Conservation (phyloP, 164 flowering plant species). For the Paratinospora sagittata region DNA sequence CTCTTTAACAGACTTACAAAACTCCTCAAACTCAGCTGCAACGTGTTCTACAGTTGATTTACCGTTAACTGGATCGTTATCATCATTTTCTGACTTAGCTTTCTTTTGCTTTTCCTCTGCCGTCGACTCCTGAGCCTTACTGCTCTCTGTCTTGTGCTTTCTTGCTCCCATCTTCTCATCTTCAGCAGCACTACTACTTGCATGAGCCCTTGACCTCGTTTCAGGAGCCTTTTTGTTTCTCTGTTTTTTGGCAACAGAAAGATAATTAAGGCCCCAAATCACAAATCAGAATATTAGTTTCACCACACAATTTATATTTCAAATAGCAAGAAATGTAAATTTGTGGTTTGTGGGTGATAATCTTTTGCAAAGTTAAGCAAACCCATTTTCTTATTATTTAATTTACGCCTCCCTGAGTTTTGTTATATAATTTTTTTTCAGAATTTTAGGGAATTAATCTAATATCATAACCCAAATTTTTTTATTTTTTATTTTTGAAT, state of each 20-base stretch:
- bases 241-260: too few species aligned
- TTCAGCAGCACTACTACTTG: conserved; percentile 6
- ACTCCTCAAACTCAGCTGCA: conserved; percentile 43
- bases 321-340: too few species aligned
- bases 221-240: neutral
- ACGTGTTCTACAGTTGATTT: conserved; percentile 21
- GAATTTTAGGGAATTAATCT: too few species aligned
- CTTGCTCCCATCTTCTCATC: conserved; percentile 34
- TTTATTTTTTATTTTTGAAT: too few species aligned
- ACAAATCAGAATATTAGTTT: too few species aligned
- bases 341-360: too few species aligned
- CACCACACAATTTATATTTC: too few species aligned
- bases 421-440: too few species aligned
- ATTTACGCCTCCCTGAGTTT: too few species aligned
- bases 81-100: conserved; percentile 23
- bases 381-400: too few species aligned
- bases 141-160: conserved; percentile 38
- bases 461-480: too few species aligned
- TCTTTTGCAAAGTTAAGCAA: too few species aligned
- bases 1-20: conserved; percentile 36
- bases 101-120: conserved; percentile 9
- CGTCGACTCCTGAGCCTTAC: conserved; percentile 11
- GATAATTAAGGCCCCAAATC: neutral
- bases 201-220: conserved; percentile 22
- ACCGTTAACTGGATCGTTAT: conserved; percentile 18